Conservation (phyloP, 257 asterid genomes). For the Fraxinus anomala region DNA sequence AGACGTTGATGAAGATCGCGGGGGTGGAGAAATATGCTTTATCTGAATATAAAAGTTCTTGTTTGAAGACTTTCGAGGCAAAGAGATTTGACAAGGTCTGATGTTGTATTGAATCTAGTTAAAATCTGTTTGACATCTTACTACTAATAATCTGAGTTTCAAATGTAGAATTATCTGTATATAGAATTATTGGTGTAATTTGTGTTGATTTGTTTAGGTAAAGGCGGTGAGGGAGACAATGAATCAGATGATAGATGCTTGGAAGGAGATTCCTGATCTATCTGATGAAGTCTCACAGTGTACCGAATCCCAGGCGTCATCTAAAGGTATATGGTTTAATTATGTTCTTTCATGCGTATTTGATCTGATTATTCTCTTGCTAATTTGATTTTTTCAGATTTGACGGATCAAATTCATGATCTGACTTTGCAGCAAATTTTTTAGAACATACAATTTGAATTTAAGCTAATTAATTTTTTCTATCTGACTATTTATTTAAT, state of each 20-base stretch:
- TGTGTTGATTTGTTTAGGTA: conserved; percentile 50
- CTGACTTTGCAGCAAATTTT: conserved; percentile 7
- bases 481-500: background rate
- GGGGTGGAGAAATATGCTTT: conserved; percentile 52
- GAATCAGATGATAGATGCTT: conserved; percentile 63
- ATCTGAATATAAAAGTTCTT: conserved; percentile 57
- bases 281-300: conserved; percentile 44
- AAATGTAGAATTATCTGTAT: background rate
- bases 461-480: background rate
- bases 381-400: conserved; percentile 5
- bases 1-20: conserved; percentile 64
- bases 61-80: conserved; percentile 79
- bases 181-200: conserved; percentile 12
- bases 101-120: background rate
- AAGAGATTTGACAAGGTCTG: conserved; percentile 81
- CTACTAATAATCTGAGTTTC: conserved; percentile 8
- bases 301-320: conserved; percentile 51
- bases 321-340: conserved; percentile 49
- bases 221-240: conserved; percentile 67
- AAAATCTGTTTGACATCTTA: background rate
- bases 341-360: background rate
- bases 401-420: conserved; percentile 7
- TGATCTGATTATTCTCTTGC: background rate
- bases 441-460: background rate
- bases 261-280: conserved; percentile 70